A percentile compares a stretch with the other conserved stretches of the same genome.
These are phyloP conservation scores for Aegle marmelos DNA, from an alignment of 345 rosid genomes.

Conservation along the genomic window DNA sequence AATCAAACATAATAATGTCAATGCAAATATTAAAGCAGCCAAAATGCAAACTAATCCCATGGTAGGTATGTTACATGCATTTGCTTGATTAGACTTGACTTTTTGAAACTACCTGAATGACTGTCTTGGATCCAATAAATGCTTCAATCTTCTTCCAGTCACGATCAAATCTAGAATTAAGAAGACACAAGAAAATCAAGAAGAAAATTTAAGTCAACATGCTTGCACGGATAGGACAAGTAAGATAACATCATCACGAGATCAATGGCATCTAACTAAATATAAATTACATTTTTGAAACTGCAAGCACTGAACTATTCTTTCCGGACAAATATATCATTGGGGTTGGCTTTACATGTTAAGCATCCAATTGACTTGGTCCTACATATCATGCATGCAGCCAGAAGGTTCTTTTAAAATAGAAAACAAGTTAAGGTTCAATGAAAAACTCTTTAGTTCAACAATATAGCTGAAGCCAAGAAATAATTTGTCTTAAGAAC, in stretches of 20 bases:
- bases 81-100: not conserved
- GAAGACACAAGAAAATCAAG: not conserved
- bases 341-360: not conserved
- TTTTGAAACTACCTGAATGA: constrained; percentile 63
- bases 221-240: not conserved
- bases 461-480: not conserved
- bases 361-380: not conserved
- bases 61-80: not conserved
- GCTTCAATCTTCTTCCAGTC: constrained; percentile 99
- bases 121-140: constrained; percentile 89
- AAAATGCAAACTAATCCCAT: not conserved
- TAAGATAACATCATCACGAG: not conserved
- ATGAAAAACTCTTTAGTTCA: not conserved
- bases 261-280: not conserved
- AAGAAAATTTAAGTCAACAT: not conserved
- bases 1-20: not conserved
- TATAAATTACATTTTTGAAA: not conserved
- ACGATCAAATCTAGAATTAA: constrained; percentile 68
- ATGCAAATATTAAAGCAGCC: not conserved
- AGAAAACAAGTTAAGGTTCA: not conserved
- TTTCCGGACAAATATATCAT: not conserved
- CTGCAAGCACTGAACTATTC: not conserved
- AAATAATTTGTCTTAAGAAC: not conserved
- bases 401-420: not conserved
- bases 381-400: not conserved